Evolutionary conservation across 1,139 yeast genomes (phyloP), one percentile per base, ranked within the genome.

Genomic region (Pichia sp.): DNA sequence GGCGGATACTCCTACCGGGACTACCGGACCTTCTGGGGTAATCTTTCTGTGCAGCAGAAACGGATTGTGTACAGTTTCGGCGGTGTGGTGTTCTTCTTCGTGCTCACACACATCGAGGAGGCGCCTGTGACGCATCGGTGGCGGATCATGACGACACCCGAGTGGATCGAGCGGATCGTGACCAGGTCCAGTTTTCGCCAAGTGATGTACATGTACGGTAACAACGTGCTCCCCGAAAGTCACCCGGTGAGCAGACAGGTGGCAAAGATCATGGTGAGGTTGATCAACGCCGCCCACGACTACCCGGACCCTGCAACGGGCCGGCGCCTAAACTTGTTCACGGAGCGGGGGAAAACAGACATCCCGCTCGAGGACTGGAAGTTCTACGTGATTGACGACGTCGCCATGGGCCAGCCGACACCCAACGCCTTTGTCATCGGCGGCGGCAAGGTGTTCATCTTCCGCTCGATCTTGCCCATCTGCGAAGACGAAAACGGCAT

Each of bases 391-490:
- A 81, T 93, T 44, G 77, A 84, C 57, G 87, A 85, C 60, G 83
- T 85, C 6, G 70, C 74, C 18, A 60, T 58, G 49, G 53, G 58
- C 3, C 44, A 50, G 13, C 63, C 62, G 30, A 87, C 96, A 3
- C 98, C 99, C 2, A 93, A 93, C 69, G 99, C 99, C 2, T 93
- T 95, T 69, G 96, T 93, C 26, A 74, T 93, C 49, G 98, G 98
- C 22, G 93, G 95, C 55, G 99, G 99, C 12, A 91, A 91, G 68
- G 96, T 95, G 44, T 93, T 93, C 69, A 89, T 93, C 19, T 88
- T 88, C 63, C 76, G 85, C 47, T 82, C 88, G 19, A 88, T 95
- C 49, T 68, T 93, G 50, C 87, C 89, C 1, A 80, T 93, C 36
- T 86, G 96, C 65, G 71, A 73, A 40, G 83, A 88, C 64, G 95